Base-by-base conservation (phyloP, 2,329 filamentous ascomycete species). In the Colletotrichum spinosum region DNA sequence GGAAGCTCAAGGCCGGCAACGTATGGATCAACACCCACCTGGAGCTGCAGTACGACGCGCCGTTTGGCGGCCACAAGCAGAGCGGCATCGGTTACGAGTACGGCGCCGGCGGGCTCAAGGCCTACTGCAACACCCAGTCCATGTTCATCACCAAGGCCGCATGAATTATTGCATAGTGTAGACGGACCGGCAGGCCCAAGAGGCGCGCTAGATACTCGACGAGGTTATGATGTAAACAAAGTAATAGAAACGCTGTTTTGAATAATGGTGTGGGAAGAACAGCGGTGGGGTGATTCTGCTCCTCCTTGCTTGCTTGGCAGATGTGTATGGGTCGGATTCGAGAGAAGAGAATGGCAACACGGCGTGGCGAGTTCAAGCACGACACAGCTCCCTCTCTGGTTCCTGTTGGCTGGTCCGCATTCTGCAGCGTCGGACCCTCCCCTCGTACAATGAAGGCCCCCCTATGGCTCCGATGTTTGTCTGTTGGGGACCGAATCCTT, bases 11-110 rank as follows among this genome's bases (percentile, higher is more conserved):
- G 70, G 82, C 84, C 0, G 88, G 88, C 2, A 83, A 77, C n/a
- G 83, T 90, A 1, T 90, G 86, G 84, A 83, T 90, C 69, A 90
- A 90, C 75, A 79, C 55, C 10, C 87, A 82, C 69, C 77, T 88
- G 69, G 86, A 88, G 71, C 69, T 74, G 1, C 68, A 71, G 3
- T 75, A 75, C 0, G 59, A 70, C 12, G 75, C 70, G 4, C 76
- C 80, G 0, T 82, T 81, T 56, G 80, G 80, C 1, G 81, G 81
- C 3, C 79, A 81, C 55, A 83, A 83, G 70, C 70, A 77, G 49
- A 82, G 80, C 51, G 81, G 81, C 0, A 74, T 82, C 37, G 81
- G 81, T 0, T 70, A 72, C 13, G 80, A 83, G 61, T 79, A 77
- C 73, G 81, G 81, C 0, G 39, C 76, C 13, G 71, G 70, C 53